Conservation (phyloP, 2,329 filamentous ascomycete species). For the Colletotrichum chlorophyti region DNA sequence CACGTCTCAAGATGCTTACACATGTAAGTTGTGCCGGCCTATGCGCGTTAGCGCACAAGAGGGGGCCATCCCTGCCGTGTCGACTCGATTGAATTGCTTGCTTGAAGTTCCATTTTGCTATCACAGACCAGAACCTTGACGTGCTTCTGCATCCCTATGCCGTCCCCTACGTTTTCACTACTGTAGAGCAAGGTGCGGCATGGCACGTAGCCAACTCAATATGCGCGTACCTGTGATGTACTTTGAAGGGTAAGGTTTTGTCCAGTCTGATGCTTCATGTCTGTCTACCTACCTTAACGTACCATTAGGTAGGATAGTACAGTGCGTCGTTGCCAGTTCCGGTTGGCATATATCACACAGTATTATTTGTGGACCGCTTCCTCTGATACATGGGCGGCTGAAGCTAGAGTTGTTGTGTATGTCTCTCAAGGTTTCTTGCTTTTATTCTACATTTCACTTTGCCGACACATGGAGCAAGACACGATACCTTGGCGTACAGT, state of each 20-base stretch:
- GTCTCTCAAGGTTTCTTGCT: neutral
- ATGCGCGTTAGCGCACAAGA: conserved; percentile 22
- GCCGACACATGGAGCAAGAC: too few species aligned
- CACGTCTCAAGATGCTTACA: too few species aligned
- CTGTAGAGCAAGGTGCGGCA: too few species aligned
- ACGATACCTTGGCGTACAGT: too few species aligned
- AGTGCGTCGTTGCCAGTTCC: neutral
- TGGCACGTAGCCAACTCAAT: too few species aligned
- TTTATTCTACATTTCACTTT: neutral
- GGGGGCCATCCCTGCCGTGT: conserved; percentile 13
- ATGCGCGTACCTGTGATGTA: too few species aligned
- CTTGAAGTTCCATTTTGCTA: neutral
- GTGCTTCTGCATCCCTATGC: neutral
- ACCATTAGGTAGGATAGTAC: too few species aligned
- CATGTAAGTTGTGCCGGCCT: neutral
- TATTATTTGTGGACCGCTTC: neutral
- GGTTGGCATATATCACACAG: neutral
- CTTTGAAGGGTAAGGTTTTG: neutral
- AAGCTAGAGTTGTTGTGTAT: neutral
- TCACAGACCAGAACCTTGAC: neutral
- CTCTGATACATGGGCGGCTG: neutral
- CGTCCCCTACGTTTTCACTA: too few species aligned
- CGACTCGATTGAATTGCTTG: conserved; percentile 24
- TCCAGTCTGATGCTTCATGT: too few species aligned
- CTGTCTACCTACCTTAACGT: too few species aligned